Base-by-base conservation (phyloP, 1,284 basidiomycete genomes). In the Bjerkandera adusta region DNA sequence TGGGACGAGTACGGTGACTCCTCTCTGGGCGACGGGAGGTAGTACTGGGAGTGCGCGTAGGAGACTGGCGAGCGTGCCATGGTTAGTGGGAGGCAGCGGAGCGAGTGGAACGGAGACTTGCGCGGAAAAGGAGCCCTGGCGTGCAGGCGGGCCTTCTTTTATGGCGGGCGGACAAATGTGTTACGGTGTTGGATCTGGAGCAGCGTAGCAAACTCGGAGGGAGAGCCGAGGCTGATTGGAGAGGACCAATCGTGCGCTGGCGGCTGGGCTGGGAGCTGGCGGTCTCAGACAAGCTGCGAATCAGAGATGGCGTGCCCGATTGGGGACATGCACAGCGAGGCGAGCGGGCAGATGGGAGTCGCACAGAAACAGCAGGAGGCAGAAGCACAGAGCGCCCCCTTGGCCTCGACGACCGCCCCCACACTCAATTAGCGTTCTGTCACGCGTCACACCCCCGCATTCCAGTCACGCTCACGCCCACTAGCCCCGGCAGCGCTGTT, bases 41-140 rank as follows among this genome's bases (percentile, higher is more conserved):
- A 46, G 50, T 46, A 52, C 30, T 51, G 49, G 2, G 49, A 37
- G 24, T 51, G 49, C 5, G 49, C 38, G 25, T 51, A 51, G 49
- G 49, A 43, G 22, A 51, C 49, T 44, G 49, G 49, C 20, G 49
- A 51, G 18, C 49, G 49, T 13, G 49, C 49, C 49, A 51, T 51
- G 40, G 45, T 51, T 25, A 51, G 49, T 40, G 40, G 26, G 13
- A 16, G 38, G 30, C 22, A 38, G 44, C 20, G 27, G 37, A 36
- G 40, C 16, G 39, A 24, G 36, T 26, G 40, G 30, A 26, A 30
- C 24, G 18, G 30, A 34, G 46, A 50, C 49, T 50, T 47, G 45
- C 49, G 41, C 29, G 34, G 38, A 47, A 51, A 44, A 45, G 43
- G 27, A 26, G 22, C 29, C 16, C 21, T 12, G 36, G 26, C 15